These are phyloP conservation scores for Mangifera indica DNA, from an alignment of 345 rosid genomes.

Conservation along the genomic window DNA sequence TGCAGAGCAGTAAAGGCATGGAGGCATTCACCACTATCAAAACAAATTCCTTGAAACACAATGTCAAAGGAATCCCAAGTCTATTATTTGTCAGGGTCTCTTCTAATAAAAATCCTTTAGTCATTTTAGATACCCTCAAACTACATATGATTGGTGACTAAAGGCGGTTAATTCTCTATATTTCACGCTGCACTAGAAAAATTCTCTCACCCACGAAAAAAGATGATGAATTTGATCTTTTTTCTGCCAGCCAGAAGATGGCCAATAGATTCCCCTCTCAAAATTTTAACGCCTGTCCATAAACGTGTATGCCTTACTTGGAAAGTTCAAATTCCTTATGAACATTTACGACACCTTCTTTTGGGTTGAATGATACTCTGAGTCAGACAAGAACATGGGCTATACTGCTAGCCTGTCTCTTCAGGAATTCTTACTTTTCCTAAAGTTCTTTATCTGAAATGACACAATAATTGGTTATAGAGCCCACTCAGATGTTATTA, in stretches of 20 bases:
- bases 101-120: neutral
- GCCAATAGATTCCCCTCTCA: slow-evolving; percentile 25
- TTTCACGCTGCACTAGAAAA: neutral
- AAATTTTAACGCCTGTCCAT: slow-evolving; percentile 16
- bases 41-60: neutral
- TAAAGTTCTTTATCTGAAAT: slow-evolving; percentile 25
- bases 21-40: neutral
- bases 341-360: slow-evolving; percentile 20
- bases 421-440: slow-evolving; percentile 23
- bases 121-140: neutral
- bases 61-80: neutral
- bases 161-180: neutral
- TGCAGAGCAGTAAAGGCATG: neutral
- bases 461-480: slow-evolving; percentile 29
- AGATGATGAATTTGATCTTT: neutral
- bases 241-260: slow-evolving; percentile 30
- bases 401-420: slow-evolving; percentile 27
- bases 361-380: slow-evolving; percentile 17
- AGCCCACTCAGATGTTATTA: slow-evolving; percentile 16
- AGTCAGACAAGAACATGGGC: slow-evolving; percentile 23
- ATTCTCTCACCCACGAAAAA: neutral
- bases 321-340: slow-evolving; percentile 11
- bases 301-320: neutral
- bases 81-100: neutral
- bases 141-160: neutral